Evolutionary conservation across 176 grass and related monocot species (phyloP).

Genomic region (Pontederia paniculata): DNA sequence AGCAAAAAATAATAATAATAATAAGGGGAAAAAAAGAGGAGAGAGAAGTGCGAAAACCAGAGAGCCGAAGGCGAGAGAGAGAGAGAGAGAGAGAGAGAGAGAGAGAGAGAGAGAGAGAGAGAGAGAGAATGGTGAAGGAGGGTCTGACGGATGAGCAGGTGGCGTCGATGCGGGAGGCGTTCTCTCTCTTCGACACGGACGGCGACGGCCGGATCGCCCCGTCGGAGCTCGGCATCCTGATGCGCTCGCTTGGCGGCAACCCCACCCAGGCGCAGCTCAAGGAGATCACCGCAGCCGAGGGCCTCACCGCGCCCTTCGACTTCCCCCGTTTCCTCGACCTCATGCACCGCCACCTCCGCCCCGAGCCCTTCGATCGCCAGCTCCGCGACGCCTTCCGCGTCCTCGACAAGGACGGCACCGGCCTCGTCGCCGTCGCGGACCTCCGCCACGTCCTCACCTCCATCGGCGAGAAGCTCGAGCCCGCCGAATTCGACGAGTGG

Average conservation of each 20-base stretch:
- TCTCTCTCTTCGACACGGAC: conserved; percentile 93
- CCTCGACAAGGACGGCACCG: conserved; percentile 91
- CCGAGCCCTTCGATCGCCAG: conserved; percentile 80
- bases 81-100: neutral
- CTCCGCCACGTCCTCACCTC: conserved; percentile 91
- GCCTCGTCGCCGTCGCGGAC: conserved; percentile 74
- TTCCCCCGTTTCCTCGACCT: conserved; percentile 84
- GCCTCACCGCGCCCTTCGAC: conserved; percentile 70
- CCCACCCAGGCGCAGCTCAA: conserved; percentile 84
- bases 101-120: neutral
- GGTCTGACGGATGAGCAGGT: conserved; percentile 83
- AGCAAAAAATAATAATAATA: no score
- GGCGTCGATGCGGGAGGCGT: conserved; percentile 84
- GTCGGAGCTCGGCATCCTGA: conserved; percentile 84
- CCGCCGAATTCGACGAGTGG: conserved; percentile 97
- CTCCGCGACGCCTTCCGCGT: conserved; percentile 94
- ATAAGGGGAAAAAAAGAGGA: no score
- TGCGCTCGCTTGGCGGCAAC: conserved; percentile 85
- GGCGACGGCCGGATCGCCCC: conserved; percentile 80
- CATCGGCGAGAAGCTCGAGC: conserved; percentile 96
- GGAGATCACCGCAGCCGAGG: conserved; percentile 63
- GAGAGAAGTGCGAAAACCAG: no score
- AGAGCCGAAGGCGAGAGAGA: no score
- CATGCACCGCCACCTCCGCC: conserved; percentile 71
- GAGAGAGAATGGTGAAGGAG: conserved; percentile 53